A percentile compares a stretch with the other conserved stretches of the same genome.
phyloP scores from a whole-genome alignment of 73 alveolate species.

The Symbiodinium pilosum region DNA sequence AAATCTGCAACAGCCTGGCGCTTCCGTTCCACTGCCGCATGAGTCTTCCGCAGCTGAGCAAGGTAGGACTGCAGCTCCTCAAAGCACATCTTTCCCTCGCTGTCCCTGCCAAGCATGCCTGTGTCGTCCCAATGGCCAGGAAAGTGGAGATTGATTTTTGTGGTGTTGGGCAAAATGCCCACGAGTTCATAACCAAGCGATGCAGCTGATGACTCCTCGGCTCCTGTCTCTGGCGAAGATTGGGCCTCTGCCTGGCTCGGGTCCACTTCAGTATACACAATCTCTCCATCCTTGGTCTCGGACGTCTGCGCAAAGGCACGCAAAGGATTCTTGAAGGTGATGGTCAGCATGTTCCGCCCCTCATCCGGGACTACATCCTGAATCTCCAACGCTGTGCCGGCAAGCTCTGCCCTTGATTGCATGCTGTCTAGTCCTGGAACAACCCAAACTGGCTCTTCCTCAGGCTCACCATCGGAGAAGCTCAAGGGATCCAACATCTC shows the following conservation, averaged over 20 bases:
- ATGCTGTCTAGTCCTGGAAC: slow-evolving; percentile 26
- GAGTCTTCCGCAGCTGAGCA: not conserved
- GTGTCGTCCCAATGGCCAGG: not conserved
- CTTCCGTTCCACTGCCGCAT: not conserved
- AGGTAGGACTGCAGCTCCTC: not conserved
- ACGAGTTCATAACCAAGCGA: not conserved
- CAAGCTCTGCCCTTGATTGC: slow-evolving; percentile 11
- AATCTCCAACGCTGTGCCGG: slow-evolving; percentile 3
- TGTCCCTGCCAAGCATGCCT: not conserved
- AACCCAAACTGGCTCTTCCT: not conserved
- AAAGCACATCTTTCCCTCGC: not conserved
- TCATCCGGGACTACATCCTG: slow-evolving; percentile 29
- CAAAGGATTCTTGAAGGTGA: not conserved
- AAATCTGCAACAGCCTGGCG: slow-evolving; percentile 25
- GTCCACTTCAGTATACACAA: not conserved
- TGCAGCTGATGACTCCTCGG: not conserved
- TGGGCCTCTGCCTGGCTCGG: no score
- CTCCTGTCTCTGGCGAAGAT: no score
- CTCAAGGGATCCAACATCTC: not conserved
- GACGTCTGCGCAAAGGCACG: not conserved
- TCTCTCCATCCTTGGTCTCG: not conserved
- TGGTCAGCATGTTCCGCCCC: not conserved
- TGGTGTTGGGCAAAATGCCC: not conserved
- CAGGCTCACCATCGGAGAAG: slow-evolving; percentile 28
- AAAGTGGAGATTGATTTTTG: slow-evolving; percentile 22